phyloP scores from a whole-genome alignment of 139 green algal genomes.

The Chlorella sorokiniana region DNA sequence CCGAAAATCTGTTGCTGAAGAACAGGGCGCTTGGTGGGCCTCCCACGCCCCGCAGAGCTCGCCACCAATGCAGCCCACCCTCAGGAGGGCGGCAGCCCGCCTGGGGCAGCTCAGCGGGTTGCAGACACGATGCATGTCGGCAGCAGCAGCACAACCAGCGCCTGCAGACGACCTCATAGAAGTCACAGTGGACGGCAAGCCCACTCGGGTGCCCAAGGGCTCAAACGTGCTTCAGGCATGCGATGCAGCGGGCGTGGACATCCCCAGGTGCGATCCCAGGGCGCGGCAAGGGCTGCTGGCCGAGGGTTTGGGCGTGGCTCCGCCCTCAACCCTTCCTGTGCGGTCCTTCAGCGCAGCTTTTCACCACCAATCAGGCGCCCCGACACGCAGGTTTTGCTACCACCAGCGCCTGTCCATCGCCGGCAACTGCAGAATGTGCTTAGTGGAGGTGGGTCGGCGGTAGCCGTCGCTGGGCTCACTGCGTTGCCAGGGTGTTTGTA shows the following conservation, averaged over 20 bases:
- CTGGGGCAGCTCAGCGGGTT: constrained; percentile 1
- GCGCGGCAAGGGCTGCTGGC: background rate
- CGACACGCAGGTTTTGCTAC: constrained; percentile 94
- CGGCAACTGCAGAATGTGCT: constrained; percentile 99
- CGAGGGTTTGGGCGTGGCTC: constrained; percentile 8
- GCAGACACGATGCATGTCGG: background rate
- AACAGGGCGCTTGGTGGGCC: too few relatives aligned
- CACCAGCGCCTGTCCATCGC: constrained; percentile 97
- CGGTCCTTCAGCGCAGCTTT: background rate
- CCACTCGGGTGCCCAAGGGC: constrained; percentile 85
- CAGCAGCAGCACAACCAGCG: constrained; percentile 37
- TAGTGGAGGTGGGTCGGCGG: constrained; percentile 87
- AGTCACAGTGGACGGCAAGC: constrained; percentile 87
- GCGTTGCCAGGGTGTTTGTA: background rate
- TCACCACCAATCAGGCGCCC: background rate
- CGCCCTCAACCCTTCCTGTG: too few relatives aligned
- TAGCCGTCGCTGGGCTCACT: background rate
- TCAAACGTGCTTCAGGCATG: constrained; percentile 93
- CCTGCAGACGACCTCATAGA: constrained; percentile 72
- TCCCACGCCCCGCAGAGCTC: too few relatives aligned
- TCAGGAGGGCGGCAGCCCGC: background rate
- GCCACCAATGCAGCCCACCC: background rate
- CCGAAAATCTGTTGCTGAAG: too few relatives aligned
- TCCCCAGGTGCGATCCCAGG: constrained; percentile 73
- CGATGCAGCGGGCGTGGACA: constrained; percentile 90